Conservation (phyloP, 768 basidiomycete species). For the Basidioascus undulatus region DNA sequence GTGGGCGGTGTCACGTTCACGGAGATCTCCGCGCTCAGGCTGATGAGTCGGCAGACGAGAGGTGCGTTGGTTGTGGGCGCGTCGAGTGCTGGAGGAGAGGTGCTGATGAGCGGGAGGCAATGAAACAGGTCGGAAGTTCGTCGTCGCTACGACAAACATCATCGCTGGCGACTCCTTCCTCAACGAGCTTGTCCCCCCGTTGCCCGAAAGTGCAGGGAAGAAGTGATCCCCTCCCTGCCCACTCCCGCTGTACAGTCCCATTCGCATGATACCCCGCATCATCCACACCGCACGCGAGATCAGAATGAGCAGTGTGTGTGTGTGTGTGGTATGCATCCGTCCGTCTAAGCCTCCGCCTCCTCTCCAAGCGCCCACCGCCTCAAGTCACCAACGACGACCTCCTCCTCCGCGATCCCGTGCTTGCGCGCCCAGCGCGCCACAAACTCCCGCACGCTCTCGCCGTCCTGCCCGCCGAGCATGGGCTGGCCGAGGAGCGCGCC, state of each 20-base stretch:
- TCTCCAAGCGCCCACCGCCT: slow-evolving; percentile 20
- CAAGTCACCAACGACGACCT: slow-evolving; percentile 16
- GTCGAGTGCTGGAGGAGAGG: no score
- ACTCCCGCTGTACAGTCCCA: no score
- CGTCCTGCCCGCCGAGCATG: slow-evolving; percentile 9
- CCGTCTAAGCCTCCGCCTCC: slow-evolving; percentile 12
- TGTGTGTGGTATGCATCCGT: no score
- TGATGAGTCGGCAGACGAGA: slow-evolving; percentile 65
- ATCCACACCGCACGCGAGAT: no score
- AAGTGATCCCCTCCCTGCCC: no score
- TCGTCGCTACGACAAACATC: slow-evolving; percentile 77
- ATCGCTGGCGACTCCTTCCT: no score
- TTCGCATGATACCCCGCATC: no score
- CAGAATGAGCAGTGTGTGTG: no score
- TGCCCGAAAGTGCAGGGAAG: no score
- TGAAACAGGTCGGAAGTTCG: slow-evolving; percentile 59
- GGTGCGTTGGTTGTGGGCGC: slow-evolving; percentile 30
- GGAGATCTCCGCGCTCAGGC: slow-evolving; percentile 82
- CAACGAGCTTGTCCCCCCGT: no score
- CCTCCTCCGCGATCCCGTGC: slow-evolving; percentile 23
- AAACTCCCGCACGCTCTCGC: slow-evolving; percentile 18
- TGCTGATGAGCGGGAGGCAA: no score
- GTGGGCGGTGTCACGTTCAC: slow-evolving; percentile 92
- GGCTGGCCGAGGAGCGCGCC: slow-evolving; percentile 24
- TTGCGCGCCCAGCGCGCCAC: slow-evolving; percentile 32